These are phyloP conservation scores for Sclerospora graminicola DNA, from an alignment of 352 stramenopile genomes.

Conservation along the genomic window DNA sequence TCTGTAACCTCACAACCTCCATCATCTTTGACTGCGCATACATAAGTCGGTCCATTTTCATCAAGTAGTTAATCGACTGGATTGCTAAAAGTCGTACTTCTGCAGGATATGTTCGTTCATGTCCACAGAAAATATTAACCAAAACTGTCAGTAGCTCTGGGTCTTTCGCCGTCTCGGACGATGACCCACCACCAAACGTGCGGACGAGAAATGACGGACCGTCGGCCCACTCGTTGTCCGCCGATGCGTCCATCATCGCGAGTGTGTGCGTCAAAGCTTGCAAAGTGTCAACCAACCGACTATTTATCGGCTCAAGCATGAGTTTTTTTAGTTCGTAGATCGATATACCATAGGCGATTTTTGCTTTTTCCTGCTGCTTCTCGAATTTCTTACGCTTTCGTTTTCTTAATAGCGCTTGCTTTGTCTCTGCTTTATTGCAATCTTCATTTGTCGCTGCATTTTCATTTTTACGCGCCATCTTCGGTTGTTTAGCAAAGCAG, in stretches of 20 bases:
- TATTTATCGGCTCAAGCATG: constrained; percentile 32
- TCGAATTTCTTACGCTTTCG: constrained; percentile 23
- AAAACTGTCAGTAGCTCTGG: constrained; percentile 45
- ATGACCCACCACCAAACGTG: constrained; percentile 28
- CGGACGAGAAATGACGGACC: constrained; percentile 45
- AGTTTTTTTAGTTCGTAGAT: constrained; percentile 53
- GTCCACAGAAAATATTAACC: constrained; percentile 35
- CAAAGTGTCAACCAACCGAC: constrained; percentile 45
- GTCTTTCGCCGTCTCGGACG: constrained; percentile 38
- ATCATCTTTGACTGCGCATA: constrained; percentile 36
- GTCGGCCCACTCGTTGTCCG: constrained; percentile 61
- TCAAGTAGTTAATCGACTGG: constrained; percentile 80
- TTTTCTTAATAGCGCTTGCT: constrained; percentile 23
- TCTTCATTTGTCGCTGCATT: constrained; percentile 18
- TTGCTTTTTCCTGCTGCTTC: constrained; percentile 24
- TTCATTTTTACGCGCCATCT: constrained; percentile 8
- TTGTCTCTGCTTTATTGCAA: constrained; percentile 8
- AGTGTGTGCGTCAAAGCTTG: constrained; percentile 76
- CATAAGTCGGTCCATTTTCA: constrained; percentile 71
- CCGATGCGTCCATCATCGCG: constrained; percentile 78
- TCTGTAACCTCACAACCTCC: constrained; percentile 44
- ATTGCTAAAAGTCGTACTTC: constrained; percentile 52
- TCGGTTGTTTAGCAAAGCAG: constrained; percentile 24
- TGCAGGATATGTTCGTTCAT: constrained; percentile 22
- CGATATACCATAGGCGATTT: constrained; percentile 58